Conservation (phyloP, 1,284 basidiomycete species). For the Apiotrichum sp. region DNA sequence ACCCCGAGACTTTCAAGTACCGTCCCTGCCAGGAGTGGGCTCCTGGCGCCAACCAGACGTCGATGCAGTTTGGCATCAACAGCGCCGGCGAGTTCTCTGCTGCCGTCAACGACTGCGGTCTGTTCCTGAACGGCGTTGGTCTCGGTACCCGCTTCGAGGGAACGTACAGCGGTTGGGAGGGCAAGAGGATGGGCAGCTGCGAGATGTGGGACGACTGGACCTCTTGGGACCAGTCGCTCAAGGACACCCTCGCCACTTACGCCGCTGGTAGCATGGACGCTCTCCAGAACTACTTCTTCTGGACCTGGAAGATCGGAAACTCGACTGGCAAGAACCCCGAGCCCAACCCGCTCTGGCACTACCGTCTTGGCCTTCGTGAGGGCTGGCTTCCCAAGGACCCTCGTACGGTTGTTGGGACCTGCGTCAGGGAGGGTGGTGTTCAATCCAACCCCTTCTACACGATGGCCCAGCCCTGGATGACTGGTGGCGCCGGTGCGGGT, state of each 20-base stretch:
- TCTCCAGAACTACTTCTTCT: constrained; percentile 88
- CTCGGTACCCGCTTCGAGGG: constrained; percentile 54
- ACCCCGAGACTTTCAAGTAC: not conserved
- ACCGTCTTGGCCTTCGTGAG: constrained; percentile 71
- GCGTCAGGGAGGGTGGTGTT: constrained; percentile 52
- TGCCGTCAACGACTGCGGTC: constrained; percentile 71
- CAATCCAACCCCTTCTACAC: constrained; percentile 54
- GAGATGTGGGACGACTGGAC: constrained; percentile 64
- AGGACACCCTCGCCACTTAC: constrained; percentile 54
- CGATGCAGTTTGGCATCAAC: constrained; percentile 64
- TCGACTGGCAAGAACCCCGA: constrained; percentile 46
- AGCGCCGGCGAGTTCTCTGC: constrained; percentile 64
- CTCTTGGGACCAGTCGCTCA: constrained; percentile 58
- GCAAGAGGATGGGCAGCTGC: constrained; percentile 48
- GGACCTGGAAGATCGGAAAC: constrained; percentile 79
- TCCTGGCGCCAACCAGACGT: constrained; percentile 52
- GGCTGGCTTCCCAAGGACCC: constrained; percentile 87
- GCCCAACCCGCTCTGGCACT: constrained; percentile 81
- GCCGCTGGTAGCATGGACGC: constrained; percentile 78
- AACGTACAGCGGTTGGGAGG: constrained; percentile 30
- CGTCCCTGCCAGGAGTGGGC: constrained; percentile 64
- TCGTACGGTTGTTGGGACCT: constrained; percentile 61
- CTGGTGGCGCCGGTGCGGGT: constrained; percentile 61
- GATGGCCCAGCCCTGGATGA: constrained; percentile 64
- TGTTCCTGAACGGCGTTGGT: constrained; percentile 73